Evolutionary conservation across 1,139 yeast species (phyloP).

Genomic region (Eremothecium cymbalariae): DNA sequence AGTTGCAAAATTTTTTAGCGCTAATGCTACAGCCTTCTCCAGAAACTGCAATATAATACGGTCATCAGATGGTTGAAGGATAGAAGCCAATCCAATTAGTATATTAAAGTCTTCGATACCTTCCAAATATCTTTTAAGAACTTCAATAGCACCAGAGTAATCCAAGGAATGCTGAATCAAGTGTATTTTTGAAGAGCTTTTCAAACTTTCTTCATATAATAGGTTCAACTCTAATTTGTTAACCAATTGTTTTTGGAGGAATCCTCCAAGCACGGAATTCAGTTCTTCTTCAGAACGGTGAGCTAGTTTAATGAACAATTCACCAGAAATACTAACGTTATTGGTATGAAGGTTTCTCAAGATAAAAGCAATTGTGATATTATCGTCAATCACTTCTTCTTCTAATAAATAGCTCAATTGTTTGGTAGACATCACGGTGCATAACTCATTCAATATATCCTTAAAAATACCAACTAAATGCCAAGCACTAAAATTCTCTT

Average conservation of each 20-base stretch:
- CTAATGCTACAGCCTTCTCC: conserved; percentile 11
- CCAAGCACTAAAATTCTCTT: conserved; percentile 1
- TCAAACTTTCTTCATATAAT: conserved; percentile 5
- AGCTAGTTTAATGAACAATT: conserved; percentile 1
- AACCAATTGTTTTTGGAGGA: conserved; percentile 8
- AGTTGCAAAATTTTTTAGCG: conserved; percentile 12
- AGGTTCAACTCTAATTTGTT: conserved; percentile 5
- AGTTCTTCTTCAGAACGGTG: conserved; percentile 1
- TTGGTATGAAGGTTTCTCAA: conserved; percentile 1
- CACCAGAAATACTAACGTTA: background rate
- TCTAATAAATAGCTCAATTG: conserved; percentile 6
- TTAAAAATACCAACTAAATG: background rate
- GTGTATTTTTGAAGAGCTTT: too few relatives aligned
- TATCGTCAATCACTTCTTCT: background rate
- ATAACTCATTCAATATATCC: conserved; percentile 3
- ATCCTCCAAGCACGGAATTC: background rate
- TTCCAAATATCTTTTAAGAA: background rate
- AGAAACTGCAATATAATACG: conserved; percentile 8
- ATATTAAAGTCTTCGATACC: conserved; percentile 9
- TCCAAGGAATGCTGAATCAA: conserved; percentile 3
- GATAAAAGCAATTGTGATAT: background rate
- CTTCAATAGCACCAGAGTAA: conserved; percentile 1
- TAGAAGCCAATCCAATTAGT: conserved; percentile 17
- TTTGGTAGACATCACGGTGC: conserved; percentile 5
- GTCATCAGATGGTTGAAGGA: conserved; percentile 6